Conservation (phyloP, 2,329 filamentous ascomycete genomes). For the Cladophialophora exuberans region DNA sequence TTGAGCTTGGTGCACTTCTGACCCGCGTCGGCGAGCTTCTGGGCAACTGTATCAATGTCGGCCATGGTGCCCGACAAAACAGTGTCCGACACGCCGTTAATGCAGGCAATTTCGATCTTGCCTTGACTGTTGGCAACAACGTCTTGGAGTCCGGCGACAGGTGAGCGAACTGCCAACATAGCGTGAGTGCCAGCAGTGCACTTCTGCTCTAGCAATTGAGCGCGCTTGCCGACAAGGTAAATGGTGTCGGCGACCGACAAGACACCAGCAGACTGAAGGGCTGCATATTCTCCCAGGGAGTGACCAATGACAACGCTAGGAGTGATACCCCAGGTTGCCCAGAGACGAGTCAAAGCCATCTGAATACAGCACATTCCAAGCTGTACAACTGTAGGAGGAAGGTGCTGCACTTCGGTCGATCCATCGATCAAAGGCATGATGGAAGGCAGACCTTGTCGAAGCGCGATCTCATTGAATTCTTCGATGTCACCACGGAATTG, state of each 20-base stretch:
- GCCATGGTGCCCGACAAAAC: constrained; percentile 45
- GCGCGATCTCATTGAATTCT: constrained; percentile 39
- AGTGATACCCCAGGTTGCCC: constrained; percentile 41
- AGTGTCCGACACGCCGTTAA: constrained; percentile 49
- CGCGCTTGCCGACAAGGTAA: constrained; percentile 45
- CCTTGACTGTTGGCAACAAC: constrained; percentile 34
- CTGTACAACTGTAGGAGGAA: constrained; percentile 40
- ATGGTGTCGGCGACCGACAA: constrained; percentile 43
- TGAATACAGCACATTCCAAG: constrained; percentile 45
- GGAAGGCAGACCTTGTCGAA: constrained; percentile 42
- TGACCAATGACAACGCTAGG: constrained; percentile 47
- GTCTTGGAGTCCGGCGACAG: constrained; percentile 39
- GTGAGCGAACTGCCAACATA: constrained; percentile 49
- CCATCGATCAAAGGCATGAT: constrained; percentile 42
- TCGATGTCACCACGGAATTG: constrained; percentile 40
- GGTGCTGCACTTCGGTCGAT: constrained; percentile 37
- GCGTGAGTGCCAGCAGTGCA: constrained; percentile 47
- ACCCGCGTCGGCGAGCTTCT: constrained; percentile 40
- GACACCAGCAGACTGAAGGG: constrained; percentile 44
- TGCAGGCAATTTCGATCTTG: constrained; percentile 43
- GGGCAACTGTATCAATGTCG: constrained; percentile 43
- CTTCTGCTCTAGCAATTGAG: constrained; percentile 44
- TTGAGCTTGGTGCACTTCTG: constrained; percentile 47
- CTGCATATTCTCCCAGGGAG: constrained; percentile 48
- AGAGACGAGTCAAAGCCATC: constrained; percentile 44